Evolutionary conservation across 2,329 filamentous ascomycete genomes (phyloP).

Genomic region (Aureobasidium sp.): DNA sequence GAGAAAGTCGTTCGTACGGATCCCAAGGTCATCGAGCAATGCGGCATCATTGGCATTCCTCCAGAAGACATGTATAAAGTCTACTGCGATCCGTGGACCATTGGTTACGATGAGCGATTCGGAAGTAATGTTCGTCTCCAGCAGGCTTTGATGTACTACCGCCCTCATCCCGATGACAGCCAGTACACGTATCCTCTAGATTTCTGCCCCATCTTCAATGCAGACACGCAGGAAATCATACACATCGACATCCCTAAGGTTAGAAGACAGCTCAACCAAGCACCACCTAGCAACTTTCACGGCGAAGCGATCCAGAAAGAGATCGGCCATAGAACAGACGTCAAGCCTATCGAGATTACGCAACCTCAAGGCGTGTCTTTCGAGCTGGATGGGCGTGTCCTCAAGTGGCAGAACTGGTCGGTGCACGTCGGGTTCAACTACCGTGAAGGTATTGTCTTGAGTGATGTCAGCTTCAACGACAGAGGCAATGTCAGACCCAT

Average conservation of each 20-base stretch:
- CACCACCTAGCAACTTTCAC: slow-evolving; percentile 71
- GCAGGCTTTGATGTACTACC: slow-evolving; percentile 93
- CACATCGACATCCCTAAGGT: slow-evolving; percentile 77
- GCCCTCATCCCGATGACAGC: slow-evolving; percentile 74
- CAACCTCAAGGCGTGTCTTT: slow-evolving; percentile 88
- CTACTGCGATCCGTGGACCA: slow-evolving; percentile 94
- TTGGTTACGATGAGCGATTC: slow-evolving; percentile 87
- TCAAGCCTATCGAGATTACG: slow-evolving; percentile 83
- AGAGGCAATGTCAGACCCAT: slow-evolving; percentile 59
- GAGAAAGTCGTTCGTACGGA: slow-evolving; percentile 71
- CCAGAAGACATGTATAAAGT: slow-evolving; percentile 87
- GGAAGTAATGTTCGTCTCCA: slow-evolving; percentile 72
- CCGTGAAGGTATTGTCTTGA: slow-evolving; percentile 81
- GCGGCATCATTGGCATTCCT: slow-evolving; percentile 71
- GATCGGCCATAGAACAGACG: slow-evolving; percentile 67
- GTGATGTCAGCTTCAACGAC: slow-evolving; percentile 85
- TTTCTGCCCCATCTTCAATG: slow-evolving; percentile 87
- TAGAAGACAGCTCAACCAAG: slow-evolving; percentile 65
- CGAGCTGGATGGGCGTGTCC: slow-evolving; percentile 61
- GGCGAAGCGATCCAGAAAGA: slow-evolving; percentile 62
- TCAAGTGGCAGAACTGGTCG: slow-evolving; percentile 91
- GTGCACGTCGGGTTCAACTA: slow-evolving; percentile 95
- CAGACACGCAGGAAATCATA: slow-evolving; percentile 69
- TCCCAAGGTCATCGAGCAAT: slow-evolving; percentile 84
- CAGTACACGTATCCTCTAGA: slow-evolving; percentile 90